Percentiles rank a stretch among this genome's conserved stretches.
Evolutionary conservation across 2,329 filamentous ascomycete species (phyloP).

Genomic region (Ceratocystis eucalypticola): DNA sequence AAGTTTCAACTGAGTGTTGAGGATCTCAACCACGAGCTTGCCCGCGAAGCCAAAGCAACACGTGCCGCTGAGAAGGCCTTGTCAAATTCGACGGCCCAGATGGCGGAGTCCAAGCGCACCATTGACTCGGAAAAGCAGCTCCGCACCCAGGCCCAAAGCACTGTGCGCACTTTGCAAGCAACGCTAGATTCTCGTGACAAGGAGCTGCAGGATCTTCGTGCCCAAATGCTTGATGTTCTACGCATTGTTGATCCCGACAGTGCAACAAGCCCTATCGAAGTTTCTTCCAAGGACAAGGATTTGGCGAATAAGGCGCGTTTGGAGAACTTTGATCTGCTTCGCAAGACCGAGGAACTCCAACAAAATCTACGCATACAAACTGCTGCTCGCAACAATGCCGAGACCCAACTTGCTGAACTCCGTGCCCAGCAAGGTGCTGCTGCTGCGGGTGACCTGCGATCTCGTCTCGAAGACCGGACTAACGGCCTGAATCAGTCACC

Average conservation of each 20-base stretch:
- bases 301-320: slow-evolving; percentile 52
- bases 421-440: slow-evolving; percentile 34
- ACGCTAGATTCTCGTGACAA: slow-evolving; percentile 67
- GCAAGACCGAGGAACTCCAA: slow-evolving; percentile 78
- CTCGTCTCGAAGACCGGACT: slow-evolving; percentile 72
- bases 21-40: slow-evolving; percentile 83
- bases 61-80: slow-evolving; percentile 81
- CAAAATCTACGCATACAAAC: slow-evolving; percentile 73
- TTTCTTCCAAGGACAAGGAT: slow-evolving; percentile 30
- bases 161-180: slow-evolving; percentile 65
- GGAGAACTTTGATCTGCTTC: slow-evolving; percentile 69
- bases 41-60: slow-evolving; percentile 76
- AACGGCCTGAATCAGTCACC: slow-evolving; percentile 67
- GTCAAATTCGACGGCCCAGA: slow-evolving; percentile 64
- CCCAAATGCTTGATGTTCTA: slow-evolving; percentile 67
- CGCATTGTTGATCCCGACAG: slow-evolving; percentile 74
- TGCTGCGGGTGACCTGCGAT: slow-evolving; percentile 32
- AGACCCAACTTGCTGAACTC: slow-evolving; percentile 66
- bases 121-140: slow-evolving; percentile 83
- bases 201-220: slow-evolving; percentile 67
- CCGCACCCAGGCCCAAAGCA: slow-evolving; percentile 71
- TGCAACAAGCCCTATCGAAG: slow-evolving; percentile 47
- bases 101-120: slow-evolving; percentile 78
- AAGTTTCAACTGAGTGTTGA: slow-evolving; percentile 80
- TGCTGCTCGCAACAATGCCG: slow-evolving; percentile 67